A percentile compares a stretch with the other conserved stretches of the same genome.
Conservation (phyloP, 169 alveolate species). For the Plasmodium gaboni region DNA sequence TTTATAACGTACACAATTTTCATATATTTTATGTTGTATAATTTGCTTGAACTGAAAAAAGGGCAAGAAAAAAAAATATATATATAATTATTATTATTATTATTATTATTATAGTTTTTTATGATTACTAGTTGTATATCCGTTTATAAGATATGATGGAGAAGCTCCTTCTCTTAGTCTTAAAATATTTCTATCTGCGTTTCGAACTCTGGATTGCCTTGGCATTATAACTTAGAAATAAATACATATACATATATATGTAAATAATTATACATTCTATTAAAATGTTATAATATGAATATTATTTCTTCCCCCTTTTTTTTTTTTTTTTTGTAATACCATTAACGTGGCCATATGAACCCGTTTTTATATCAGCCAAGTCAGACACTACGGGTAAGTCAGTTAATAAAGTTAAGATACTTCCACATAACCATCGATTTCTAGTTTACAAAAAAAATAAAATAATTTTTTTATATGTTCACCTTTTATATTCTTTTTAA, state of each 20-base stretch:
- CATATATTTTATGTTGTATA: constrained; percentile 55
- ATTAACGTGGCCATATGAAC: constrained; percentile 85
- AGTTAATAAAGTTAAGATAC: constrained; percentile 82
- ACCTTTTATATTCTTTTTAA: not conserved
- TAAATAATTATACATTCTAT: too few species aligned
- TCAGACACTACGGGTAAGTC: constrained; percentile 83
- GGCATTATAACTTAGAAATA: constrained; percentile 54
- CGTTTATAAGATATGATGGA: constrained; percentile 57
- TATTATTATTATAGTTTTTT: not conserved
- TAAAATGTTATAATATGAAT: too few species aligned
- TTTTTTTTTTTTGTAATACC: constrained; percentile 50
- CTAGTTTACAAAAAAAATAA: constrained; percentile 13
- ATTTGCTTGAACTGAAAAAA: constrained; percentile 47
- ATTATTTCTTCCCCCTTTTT: not conserved
- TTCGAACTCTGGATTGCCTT: constrained; percentile 69
- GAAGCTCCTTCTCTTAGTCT: constrained; percentile 75
- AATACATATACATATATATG: too few species aligned
- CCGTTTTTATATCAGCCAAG: constrained; percentile 83
- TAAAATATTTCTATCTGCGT: constrained; percentile 66
- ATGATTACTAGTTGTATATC: constrained; percentile 57
- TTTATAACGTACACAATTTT: not conserved
- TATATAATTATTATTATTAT: constrained; percentile 2
- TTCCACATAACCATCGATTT: constrained; percentile 81
- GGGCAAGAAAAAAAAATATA: constrained; percentile 3
- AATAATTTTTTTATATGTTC: not conserved